These are phyloP conservation scores for Oryza nivara DNA, from an alignment of 176 grass and related monocot species.

Conservation along the genomic window DNA sequence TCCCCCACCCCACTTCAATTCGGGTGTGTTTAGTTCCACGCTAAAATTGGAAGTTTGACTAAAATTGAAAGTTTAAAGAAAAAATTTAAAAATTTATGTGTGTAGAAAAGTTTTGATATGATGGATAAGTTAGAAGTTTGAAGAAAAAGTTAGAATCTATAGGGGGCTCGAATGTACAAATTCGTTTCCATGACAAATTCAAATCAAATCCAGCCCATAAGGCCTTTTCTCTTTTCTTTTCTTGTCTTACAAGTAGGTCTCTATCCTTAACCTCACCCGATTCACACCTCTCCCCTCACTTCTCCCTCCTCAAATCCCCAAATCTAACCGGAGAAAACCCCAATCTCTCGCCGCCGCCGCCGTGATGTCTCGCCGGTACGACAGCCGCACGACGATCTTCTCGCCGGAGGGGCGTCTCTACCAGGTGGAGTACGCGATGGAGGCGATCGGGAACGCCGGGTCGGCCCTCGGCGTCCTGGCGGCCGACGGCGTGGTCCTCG, in stretches of 20 bases:
- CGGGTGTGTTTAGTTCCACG: too few species aligned
- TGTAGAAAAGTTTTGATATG: too few species aligned
- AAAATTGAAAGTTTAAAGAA: too few species aligned
- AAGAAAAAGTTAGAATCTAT: too few species aligned
- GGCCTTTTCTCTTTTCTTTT: not conserved
- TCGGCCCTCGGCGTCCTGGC: slow-evolving; percentile 80
- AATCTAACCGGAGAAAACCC: slow-evolving; percentile 25
- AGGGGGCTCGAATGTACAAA: not conserved
- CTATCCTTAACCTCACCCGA: not conserved
- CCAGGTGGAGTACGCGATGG: slow-evolving; percentile 99
- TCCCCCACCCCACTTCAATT: too few species aligned
- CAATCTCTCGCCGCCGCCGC: slow-evolving; percentile 40
- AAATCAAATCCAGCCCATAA: not conserved
- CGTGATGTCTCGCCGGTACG: slow-evolving; percentile 90
- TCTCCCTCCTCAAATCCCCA: not conserved
- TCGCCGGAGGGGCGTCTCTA: slow-evolving; percentile 89
- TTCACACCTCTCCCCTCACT: not conserved
- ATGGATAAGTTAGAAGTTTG: too few species aligned
- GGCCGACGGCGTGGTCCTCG: slow-evolving; percentile 72
- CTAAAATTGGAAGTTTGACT: too few species aligned
- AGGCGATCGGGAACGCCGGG: slow-evolving; percentile 91
- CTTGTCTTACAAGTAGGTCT: slow-evolving; percentile 55
- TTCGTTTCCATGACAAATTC: not conserved
- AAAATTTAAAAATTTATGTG: too few species aligned
- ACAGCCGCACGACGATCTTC: slow-evolving; percentile 97